A percentile compares a stretch with the other conserved stretches of the same genome.
Evolutionary conservation across 495 filamentous ascomycete genomes (phyloP).

Genomic region (Diplogelasinospora grovesii): DNA sequence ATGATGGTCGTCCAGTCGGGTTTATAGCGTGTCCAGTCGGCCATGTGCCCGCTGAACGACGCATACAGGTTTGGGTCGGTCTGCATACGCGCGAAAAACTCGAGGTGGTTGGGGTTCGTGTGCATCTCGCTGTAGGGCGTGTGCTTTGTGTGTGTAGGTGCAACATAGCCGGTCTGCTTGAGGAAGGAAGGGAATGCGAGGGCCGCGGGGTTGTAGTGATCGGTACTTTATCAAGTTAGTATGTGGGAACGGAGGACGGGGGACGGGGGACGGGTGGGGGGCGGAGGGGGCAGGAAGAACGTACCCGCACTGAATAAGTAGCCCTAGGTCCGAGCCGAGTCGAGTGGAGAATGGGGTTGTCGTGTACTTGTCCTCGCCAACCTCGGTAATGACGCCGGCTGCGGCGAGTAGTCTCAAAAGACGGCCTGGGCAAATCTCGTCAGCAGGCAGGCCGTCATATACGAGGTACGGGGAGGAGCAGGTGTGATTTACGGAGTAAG

Average conservation of each 20-base stretch:
- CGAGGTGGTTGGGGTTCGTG: slow-evolving; percentile 12
- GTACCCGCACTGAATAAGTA: no score
- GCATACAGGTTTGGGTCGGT: slow-evolving; percentile 5
- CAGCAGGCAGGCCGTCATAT: no score
- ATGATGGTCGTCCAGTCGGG: slow-evolving; percentile 23
- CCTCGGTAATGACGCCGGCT: slow-evolving; percentile 3
- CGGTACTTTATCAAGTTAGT: no score
- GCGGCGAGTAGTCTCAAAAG: slow-evolving; percentile 3
- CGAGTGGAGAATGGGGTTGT: slow-evolving; percentile 6
- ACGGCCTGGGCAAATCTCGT: not conserved
- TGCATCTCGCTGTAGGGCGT: slow-evolving; percentile 14
- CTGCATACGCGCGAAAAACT: slow-evolving; percentile 18
- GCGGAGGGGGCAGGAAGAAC: no score
- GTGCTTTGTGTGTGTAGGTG: slow-evolving; percentile 16
- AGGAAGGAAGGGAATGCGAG: slow-evolving; percentile 17
- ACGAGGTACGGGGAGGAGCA: not conserved
- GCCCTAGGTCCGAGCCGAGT: no score
- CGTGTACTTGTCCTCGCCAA: slow-evolving; percentile 2
- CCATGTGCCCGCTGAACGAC: slow-evolving; percentile 20
- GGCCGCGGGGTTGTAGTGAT: slow-evolving; percentile 2
- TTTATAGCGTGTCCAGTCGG: slow-evolving; percentile 20
- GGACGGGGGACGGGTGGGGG: no score
- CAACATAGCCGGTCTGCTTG: slow-evolving; percentile 14
- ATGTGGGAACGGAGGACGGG: no score
- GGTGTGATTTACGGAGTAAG: slow-evolving; percentile 8